phyloP scores from a whole-genome alignment of 768 basidiomycete species.

The Tulasnella sp. region DNA sequence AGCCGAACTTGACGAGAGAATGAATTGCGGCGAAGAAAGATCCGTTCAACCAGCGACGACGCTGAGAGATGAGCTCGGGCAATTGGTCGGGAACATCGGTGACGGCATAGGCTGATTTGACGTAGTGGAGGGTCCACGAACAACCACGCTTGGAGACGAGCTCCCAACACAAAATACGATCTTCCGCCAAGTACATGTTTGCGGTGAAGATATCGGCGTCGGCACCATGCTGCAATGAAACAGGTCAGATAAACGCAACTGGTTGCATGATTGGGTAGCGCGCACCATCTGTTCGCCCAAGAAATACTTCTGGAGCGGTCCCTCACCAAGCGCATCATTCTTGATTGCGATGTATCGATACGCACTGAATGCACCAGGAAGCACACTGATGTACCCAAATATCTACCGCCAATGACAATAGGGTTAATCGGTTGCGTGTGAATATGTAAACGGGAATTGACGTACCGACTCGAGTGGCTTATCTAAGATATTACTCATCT shows the following conservation, averaged over 20 bases:
- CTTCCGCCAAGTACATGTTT: constrained; percentile 94
- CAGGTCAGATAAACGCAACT: constrained; percentile 24
- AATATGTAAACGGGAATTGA: constrained; percentile 12
- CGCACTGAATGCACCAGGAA: constrained; percentile 32
- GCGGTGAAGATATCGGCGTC: constrained; percentile 88
- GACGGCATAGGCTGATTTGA: constrained; percentile 85
- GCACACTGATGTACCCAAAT: constrained; percentile 90
- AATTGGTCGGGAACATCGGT: constrained; percentile 93
- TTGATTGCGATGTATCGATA: constrained; percentile 69
- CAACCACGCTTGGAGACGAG: constrained; percentile 88
- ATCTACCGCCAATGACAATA: constrained; percentile 30
- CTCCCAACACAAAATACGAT: constrained; percentile 94
- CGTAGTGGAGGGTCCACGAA: constrained; percentile 90
- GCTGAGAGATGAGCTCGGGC: constrained; percentile 89
- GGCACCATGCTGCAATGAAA: constrained; percentile 62
- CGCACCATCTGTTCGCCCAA: constrained; percentile 84
- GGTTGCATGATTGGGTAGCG: constrained; percentile 11
- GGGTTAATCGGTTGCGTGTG: too few species aligned
- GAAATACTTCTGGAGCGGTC: constrained; percentile 93
- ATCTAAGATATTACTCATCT: constrained; percentile 77
- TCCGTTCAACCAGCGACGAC: constrained; percentile 93
- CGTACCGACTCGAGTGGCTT: constrained; percentile 52
- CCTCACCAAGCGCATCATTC: constrained; percentile 73
- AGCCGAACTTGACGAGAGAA: constrained; percentile 84
- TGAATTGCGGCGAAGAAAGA: constrained; percentile 97